Evolutionary conservation across 139 green algal genomes (phyloP), one percentile per base, ranked within the genome.

Genomic region (Spirogloea muscicola): DNA sequence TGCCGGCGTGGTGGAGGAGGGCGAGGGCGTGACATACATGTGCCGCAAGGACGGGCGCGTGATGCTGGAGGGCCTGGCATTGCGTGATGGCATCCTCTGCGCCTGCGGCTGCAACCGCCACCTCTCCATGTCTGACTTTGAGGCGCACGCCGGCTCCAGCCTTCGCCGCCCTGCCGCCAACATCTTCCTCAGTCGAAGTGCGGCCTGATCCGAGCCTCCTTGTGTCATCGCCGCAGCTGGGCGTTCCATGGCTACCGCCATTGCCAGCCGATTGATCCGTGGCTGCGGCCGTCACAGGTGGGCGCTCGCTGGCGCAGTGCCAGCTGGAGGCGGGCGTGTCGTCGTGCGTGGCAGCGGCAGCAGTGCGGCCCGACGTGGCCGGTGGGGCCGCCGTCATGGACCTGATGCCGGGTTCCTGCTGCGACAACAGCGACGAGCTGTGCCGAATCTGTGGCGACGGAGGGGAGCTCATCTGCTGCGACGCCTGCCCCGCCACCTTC

Each of bases 381-480:
- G n/a, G n/a, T n/a, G n/a, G n/a, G n/a, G 13, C 13, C 7, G 13
- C 13, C 16, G 13, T 70, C 25, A 62, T 7, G 25, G 13, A n/a
- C 40, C 13, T 13, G 13, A 34, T 58, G 13, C 27, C 13, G 57
- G 16, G 31, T 13, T 13, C 27, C 13, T 25, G 41, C 37, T 3
- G n/a, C 2, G 78, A 85, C 79, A 48, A 77, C 38, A 84, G 52
- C 34, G 80, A 85, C 31, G 80, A 86, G 58, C 61, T 87, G 52
- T 88, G 82, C 66, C 57, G 82, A 7, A 13, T 86, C 9, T 88
- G 82, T 61, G 72, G 76, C 16, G 82, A 87, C n/a, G 74, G 74
- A 2, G 82, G 82, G 6, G 82, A 87, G 81, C 66, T 88, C 31
- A 63, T 88, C 6, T 87, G 82, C 58, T 88, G 82, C 61, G 82